These are phyloP conservation scores for Pterocarpus santalinus DNA, from an alignment of 306 rosid species.

Conservation along the genomic window DNA sequence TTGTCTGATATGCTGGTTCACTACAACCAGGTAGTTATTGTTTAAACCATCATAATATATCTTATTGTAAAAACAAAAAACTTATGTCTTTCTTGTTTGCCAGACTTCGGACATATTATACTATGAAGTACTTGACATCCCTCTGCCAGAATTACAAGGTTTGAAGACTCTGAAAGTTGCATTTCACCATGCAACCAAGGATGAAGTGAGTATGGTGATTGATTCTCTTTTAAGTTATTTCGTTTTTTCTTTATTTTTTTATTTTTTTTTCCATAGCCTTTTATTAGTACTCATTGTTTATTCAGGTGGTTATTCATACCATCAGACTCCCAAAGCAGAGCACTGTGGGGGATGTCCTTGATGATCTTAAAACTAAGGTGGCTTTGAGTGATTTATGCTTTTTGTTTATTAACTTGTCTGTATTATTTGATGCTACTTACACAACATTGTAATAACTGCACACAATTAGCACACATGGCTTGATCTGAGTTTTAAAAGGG, in stretches of 20 bases:
- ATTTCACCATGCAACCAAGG: conserved; percentile 86
- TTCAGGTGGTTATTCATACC: conserved; percentile 82
- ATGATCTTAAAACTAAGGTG: conserved; percentile 89
- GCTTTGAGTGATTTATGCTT: conserved; percentile 2
- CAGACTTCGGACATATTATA: conserved; percentile 90
- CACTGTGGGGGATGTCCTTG: conserved; percentile 87
- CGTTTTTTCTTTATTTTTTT: conserved; percentile 25
- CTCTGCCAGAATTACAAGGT: conserved; percentile 94
- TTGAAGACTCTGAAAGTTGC: conserved; percentile 91
- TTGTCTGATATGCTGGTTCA: conserved; percentile 92
- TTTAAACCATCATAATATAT: conserved; percentile 30
- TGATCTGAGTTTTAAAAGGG: background rate
- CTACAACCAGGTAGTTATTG: conserved; percentile 80
- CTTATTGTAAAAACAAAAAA: conserved; percentile 22
- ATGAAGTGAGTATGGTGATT: conserved; percentile 71
- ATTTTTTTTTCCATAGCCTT: background rate
- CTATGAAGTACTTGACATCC: conserved; percentile 92
- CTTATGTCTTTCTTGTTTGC: conserved; percentile 41
- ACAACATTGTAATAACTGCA: background rate
- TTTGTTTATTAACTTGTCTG: conserved; percentile 2
- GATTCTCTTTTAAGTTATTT: conserved; percentile 13
- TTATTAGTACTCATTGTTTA: conserved; percentile 10
- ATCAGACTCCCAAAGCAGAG: conserved; percentile 92
- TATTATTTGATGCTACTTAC: conserved; percentile 24
- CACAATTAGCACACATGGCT: conserved; percentile 27